Conservation (phyloP, 768 basidiomycete genomes). For the Suillus clintonianus region DNA sequence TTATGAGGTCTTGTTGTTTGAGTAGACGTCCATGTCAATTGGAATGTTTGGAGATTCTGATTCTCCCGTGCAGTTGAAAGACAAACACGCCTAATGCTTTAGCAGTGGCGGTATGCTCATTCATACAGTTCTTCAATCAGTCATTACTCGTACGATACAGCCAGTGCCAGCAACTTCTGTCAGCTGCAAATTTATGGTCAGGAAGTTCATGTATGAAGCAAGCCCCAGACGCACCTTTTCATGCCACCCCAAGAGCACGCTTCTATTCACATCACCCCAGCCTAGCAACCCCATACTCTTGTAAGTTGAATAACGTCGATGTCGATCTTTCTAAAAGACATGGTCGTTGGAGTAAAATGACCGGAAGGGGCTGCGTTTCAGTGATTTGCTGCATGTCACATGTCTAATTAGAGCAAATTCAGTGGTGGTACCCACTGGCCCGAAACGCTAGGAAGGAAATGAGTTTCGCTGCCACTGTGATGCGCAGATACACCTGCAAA, state of each 20-base stretch:
- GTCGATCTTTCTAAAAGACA: conserved; percentile 90
- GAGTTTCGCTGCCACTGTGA: no score
- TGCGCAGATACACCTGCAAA: no score
- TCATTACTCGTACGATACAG: conserved; percentile 89
- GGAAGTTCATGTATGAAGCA: conserved; percentile 1
- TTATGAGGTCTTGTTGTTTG: background rate
- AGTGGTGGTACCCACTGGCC: background rate
- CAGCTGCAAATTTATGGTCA: conserved; percentile 53
- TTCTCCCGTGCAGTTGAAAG: background rate
- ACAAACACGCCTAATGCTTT: background rate
- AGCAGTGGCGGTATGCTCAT: background rate
- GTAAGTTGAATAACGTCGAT: conserved; percentile 97
- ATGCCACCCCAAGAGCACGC: conserved; percentile 82
- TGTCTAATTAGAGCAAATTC: background rate
- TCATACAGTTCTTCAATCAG: conserved; percentile 62
- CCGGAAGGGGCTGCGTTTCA: background rate
- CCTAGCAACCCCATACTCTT: conserved; percentile 85
- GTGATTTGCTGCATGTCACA: background rate
- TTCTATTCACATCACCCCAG: conserved; percentile 63
- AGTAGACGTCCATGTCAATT: background rate
- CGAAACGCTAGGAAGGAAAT: no score
- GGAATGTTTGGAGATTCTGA: background rate
- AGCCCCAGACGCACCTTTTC: conserved; percentile 71
- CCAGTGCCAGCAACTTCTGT: conserved; percentile 94
- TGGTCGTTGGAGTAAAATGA: conserved; percentile 7